Conservation (phyloP, 345 rosid species). For the Pelargonium nanum region DNA sequence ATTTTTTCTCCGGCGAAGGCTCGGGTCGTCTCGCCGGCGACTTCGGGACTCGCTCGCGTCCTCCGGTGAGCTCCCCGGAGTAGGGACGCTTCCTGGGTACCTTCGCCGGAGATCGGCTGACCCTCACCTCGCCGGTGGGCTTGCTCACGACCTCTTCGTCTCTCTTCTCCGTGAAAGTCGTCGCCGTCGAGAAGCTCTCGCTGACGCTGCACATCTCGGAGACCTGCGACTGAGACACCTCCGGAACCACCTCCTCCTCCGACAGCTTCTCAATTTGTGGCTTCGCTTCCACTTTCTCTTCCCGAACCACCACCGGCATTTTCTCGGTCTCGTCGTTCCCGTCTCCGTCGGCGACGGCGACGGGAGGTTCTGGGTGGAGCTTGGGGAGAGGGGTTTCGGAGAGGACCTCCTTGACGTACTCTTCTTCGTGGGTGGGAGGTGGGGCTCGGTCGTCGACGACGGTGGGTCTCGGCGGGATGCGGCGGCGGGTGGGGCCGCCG, state of each 20-base stretch:
- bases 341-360: neutral
- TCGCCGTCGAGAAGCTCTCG: constrained; percentile 18
- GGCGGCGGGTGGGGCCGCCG: neutral
- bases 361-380: neutral
- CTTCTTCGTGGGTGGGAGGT: constrained; percentile 6
- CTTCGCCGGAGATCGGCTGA: constrained; percentile 1
- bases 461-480: neutral
- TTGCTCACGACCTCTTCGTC: constrained; percentile 13
- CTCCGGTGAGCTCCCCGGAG: neutral
- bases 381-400: constrained; percentile 14
- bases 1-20: neutral
- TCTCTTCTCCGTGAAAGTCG: constrained; percentile 12
- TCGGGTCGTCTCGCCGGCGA: constrained; percentile 3
- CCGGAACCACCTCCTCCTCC: neutral
- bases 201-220: constrained; percentile 15
- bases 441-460: neutral
- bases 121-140: constrained; percentile 2
- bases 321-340: too few species aligned
- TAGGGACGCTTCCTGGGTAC: constrained; percentile 6
- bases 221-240: constrained; percentile 5
- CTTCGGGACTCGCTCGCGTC: constrained; percentile 1
- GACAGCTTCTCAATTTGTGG: neutral
- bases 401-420: constrained; percentile 15
- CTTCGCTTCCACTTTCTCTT: neutral
- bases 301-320: neutral